Base-by-base conservation (phyloP, 163 green algal genomes). In the Scenedesmus sp. region DNA sequence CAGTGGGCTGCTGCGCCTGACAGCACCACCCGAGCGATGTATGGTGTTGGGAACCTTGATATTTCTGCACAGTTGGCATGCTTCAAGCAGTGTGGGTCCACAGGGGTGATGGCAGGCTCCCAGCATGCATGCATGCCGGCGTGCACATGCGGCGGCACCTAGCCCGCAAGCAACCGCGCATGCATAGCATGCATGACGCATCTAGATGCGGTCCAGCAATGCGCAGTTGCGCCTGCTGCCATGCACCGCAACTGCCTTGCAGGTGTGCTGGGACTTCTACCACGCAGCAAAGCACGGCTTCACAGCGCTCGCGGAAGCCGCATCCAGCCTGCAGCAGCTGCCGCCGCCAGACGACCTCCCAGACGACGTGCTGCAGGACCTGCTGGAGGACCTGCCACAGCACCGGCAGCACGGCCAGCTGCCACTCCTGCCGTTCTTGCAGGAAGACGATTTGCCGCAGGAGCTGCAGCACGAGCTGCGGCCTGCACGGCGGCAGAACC, bases 261-360 rank as follows among this genome's bases (percentile, higher is more conserved):
- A 90, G 86, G 86, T 90, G 55, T 90, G 86, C 55, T 90, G 86
- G 86, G 86, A 90, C 70, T 90, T 90, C 86, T 84, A 90, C 70
- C 70, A 90, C 18, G 86, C 86, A 57, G 54, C 70, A 12, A 74
- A 73, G 70, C 20, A 59, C 13, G 86, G 86, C 16, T 90, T 90
- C 20, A 8, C 6, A 10, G 70, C 70, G 6, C 86, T 90, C 12
- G 86, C 34, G 8, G 26, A 90, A 26, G 86, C 66, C 18, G 34
- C 60, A 18, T 18, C n/a, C 60, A 76, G n/a, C 46, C 62, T 57
- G 56, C 66, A 76, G 66, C 66, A 76, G 66, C 16, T 7, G 2
- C 66, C 66, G 16, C 66, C 66, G 15, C 66, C 66, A 34, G 34
- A 46, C 34, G 34, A 46, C 34, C 34, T 46, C 34, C 34, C 34